Evolutionary conservation across 805 yeast genomes (phyloP).

Genomic region (Zygoascus ofunaensis): DNA sequence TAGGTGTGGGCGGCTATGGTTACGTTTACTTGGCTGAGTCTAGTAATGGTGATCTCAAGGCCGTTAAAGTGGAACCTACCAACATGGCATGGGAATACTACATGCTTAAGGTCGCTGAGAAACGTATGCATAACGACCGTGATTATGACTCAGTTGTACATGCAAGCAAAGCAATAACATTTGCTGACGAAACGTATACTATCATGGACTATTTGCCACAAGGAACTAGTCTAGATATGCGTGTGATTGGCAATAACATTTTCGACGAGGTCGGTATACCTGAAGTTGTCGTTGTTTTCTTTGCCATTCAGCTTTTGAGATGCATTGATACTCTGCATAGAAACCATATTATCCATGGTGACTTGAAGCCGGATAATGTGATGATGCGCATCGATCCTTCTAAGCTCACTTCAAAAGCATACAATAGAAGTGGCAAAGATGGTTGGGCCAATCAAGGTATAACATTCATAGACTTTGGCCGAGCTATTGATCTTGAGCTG

Average conservation of each 20-base stretch:
- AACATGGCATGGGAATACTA: constrained; percentile 75
- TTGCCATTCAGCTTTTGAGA: constrained; percentile 55
- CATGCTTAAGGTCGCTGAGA: constrained; percentile 49
- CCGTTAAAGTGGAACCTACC: constrained; percentile 54
- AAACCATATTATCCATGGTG: constrained; percentile 70
- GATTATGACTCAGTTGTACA: constrained; percentile 37
- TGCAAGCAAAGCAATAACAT: constrained; percentile 45
- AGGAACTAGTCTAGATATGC: constrained; percentile 49
- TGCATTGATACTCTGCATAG: constrained; percentile 54
- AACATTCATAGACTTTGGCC: constrained; percentile 69
- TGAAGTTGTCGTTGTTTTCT: constrained; percentile 53
- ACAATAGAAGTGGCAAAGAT: constrained; percentile 29
- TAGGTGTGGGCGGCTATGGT: constrained; percentile 81
- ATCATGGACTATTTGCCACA: constrained; percentile 54
- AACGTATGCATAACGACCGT: constrained; percentile 21
- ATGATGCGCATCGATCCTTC: constrained; percentile 49
- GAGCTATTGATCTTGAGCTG: constrained; percentile 61
- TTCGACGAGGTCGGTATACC: constrained; percentile 35
- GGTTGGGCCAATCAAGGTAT: constrained; percentile 50
- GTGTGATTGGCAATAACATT: constrained; percentile 47
- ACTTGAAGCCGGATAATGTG: constrained; percentile 77
- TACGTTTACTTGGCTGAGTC: constrained; percentile 64
- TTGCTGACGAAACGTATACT: constrained; percentile 59
- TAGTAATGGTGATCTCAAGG: constrained; percentile 44
- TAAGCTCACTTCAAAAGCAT: constrained; percentile 19